Evolutionary conservation across 148 eudicot species (phyloP).

Genomic region (Camellia japonica): DNA sequence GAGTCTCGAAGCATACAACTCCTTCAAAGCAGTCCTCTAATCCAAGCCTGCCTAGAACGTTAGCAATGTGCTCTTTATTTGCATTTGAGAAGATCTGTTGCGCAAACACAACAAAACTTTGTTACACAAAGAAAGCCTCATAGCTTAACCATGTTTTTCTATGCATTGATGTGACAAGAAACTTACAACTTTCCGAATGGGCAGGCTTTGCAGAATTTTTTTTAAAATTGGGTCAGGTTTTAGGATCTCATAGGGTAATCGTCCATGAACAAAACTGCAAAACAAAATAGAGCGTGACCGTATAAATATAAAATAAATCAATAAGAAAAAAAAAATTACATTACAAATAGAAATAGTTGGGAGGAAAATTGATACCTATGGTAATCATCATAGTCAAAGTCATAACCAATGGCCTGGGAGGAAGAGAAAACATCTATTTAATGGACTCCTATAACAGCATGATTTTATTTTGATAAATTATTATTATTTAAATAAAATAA

Average conservation of each 20-base stretch:
- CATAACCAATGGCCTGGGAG: slow-evolving; percentile 83
- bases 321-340: no score
- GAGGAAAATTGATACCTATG: slow-evolving; percentile 50
- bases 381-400: slow-evolving; percentile 81
- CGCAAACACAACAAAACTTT: background rate
- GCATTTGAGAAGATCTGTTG: slow-evolving; percentile 77
- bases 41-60: slow-evolving; percentile 63
- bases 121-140: background rate
- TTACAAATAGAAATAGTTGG: background rate
- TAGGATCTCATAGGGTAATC: slow-evolving; percentile 75
- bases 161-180: background rate
- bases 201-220: slow-evolving; percentile 68
- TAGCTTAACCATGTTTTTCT: background rate
- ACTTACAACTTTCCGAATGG: slow-evolving; percentile 79
- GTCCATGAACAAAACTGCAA: slow-evolving; percentile 80
- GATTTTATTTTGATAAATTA: background rate
- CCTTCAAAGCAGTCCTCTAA: slow-evolving; percentile 83
- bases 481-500: background rate
- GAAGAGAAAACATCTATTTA: slow-evolving; percentile 3
- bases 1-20: slow-evolving; percentile 77
- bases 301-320: slow-evolving; percentile 4
- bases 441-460: background rate
- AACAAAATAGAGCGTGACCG: slow-evolving; percentile 4
- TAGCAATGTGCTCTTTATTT: slow-evolving; percentile 64
- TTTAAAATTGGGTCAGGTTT: slow-evolving; percentile 73